A percentile compares a stretch with the other conserved stretches of the same genome.
Conservation (phyloP, 169 alveolate genomes). For the Eimeria sp. region DNA sequence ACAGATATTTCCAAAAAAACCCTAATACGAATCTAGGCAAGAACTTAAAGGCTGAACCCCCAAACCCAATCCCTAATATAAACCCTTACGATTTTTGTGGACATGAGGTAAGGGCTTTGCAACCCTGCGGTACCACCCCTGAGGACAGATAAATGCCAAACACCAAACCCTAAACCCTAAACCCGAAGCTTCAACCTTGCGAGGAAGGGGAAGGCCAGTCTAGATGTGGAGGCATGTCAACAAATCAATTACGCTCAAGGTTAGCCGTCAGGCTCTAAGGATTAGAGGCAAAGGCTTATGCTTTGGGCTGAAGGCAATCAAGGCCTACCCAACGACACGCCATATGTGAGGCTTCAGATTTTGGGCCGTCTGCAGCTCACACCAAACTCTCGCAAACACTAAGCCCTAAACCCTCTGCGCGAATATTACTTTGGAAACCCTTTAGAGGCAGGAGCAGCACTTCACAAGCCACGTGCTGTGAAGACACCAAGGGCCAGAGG, state of each 20-base stretch:
- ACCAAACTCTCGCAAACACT: slow-evolving; percentile 7
- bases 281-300: not conserved
- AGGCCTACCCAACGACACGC: slow-evolving; percentile 36
- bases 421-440: not conserved
- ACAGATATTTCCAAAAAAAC: not conserved
- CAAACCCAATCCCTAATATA: not conserved
- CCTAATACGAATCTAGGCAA: not conserved
- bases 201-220: not conserved
- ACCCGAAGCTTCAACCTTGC: not conserved
- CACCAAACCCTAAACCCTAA: not conserved
- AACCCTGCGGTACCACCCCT: slow-evolving; percentile 41
- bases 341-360: slow-evolving; percentile 24
- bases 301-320: not conserved
- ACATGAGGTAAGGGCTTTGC: slow-evolving; percentile 68
- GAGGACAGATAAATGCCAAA: not conserved
- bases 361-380: slow-evolving; percentile 58
- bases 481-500: not conserved
- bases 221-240: not conserved
- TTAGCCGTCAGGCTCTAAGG: not conserved
- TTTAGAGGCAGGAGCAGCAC: not conserved
- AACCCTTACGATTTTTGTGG: slow-evolving; percentile 48
- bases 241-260: not conserved
- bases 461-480: not conserved
- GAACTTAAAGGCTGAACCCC: not conserved
- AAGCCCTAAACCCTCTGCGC: slow-evolving; percentile 20